phyloP scores from a whole-genome alignment of 2,329 filamentous ascomycete species.

The Scleromitrula shiraiana region DNA sequence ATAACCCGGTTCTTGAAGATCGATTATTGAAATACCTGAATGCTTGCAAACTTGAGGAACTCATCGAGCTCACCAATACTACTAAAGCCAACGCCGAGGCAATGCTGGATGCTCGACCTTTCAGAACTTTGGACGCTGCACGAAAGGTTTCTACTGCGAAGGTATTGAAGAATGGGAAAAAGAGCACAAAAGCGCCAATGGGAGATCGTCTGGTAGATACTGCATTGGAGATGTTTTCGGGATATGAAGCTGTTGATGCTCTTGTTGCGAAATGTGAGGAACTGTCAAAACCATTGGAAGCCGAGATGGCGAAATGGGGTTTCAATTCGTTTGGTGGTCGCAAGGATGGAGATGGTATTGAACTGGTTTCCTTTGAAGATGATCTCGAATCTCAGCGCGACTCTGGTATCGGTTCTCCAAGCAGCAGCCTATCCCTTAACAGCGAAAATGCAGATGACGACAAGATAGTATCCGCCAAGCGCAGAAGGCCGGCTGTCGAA shows the following conservation, averaged over 20 bases:
- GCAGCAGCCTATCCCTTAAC: slow-evolving; percentile 29
- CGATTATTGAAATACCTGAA: slow-evolving; percentile 78
- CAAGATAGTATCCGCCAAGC: slow-evolving; percentile 26
- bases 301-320: slow-evolving; percentile 61
- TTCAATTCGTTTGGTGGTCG: slow-evolving; percentile 54
- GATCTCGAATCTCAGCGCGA: slow-evolving; percentile 40
- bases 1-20: slow-evolving; percentile 38
- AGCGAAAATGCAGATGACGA: slow-evolving; percentile 38
- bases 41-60: slow-evolving; percentile 62
- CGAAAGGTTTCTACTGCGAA: slow-evolving; percentile 51
- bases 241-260: slow-evolving; percentile 75
- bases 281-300: slow-evolving; percentile 58
- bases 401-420: slow-evolving; percentile 60
- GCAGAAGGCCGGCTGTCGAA: slow-evolving; percentile 19
- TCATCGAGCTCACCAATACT: slow-evolving; percentile 74
- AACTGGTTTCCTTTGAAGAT: slow-evolving; percentile 41
- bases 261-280: slow-evolving; percentile 70
- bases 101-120: slow-evolving; percentile 69
- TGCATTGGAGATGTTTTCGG: slow-evolving; percentile 64
- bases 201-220: slow-evolving; percentile 61
- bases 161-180: slow-evolving; percentile 42
- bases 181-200: slow-evolving; percentile 40
- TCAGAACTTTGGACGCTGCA: slow-evolving; percentile 56
- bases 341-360: slow-evolving; percentile 47
- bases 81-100: slow-evolving; percentile 60